Conservation (phyloP, 768 basidiomycete species). For the Fomitopsis pulvina region DNA sequence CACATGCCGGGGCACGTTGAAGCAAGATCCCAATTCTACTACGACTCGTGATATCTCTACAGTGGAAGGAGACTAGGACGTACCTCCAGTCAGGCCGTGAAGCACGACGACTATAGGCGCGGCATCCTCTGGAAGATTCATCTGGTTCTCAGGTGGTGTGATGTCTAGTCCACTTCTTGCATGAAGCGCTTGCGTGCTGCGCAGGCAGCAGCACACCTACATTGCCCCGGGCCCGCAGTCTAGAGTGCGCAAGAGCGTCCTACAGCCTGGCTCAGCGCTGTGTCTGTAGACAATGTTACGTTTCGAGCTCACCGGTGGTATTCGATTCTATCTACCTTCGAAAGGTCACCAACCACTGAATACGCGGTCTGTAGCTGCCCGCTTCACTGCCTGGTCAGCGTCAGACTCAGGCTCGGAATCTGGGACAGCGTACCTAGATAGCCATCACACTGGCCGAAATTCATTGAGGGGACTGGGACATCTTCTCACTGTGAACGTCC, state of each 20-base stretch:
- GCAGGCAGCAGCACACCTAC: conserved; percentile 28
- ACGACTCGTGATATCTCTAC: too few relatives aligned
- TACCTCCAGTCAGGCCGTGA: conserved; percentile 43
- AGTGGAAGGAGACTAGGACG: too few relatives aligned
- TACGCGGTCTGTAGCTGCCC: conserved; percentile 62
- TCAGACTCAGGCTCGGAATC: not conserved
- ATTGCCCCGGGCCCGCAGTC: conserved; percentile 69
- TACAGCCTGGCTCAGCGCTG: not conserved
- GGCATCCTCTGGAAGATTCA: conserved; percentile 29
- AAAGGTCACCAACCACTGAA: conserved; percentile 54
- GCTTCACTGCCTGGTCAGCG: conserved; percentile 23
- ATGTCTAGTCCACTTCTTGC: conserved; percentile 55
- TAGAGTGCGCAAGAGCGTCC: conserved; percentile 40
- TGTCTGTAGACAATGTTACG: not conserved
- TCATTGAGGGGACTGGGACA: conserved; percentile 23
- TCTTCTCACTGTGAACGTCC: conserved; percentile 16
- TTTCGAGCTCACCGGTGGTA: conserved; percentile 42
- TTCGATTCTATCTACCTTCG: conserved; percentile 44
- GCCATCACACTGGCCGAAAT: conserved; percentile 27
- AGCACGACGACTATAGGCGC: conserved; percentile 51
- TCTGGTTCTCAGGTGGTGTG: conserved; percentile 32
- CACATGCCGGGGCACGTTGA: too few relatives aligned
- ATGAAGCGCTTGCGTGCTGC: not conserved
- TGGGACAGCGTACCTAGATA: conserved; percentile 17
- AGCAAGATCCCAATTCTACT: too few relatives aligned